Base-by-base conservation (phyloP, 805 yeast species). In the Maudiozyma serrabonitensis region DNA sequence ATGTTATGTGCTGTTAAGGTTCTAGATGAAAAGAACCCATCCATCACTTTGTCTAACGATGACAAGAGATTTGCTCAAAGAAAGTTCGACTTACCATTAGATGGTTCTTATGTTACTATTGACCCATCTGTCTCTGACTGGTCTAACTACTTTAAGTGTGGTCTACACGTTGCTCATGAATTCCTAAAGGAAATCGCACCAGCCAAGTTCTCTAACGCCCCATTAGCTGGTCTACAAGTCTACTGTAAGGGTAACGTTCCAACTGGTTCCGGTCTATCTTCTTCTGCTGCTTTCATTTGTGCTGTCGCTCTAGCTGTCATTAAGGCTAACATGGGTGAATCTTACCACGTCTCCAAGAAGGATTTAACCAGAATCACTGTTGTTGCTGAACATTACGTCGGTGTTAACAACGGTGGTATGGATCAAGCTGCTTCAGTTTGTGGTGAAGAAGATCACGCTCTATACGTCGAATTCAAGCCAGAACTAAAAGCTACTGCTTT, bases 331-430 rank as follows among this genome's bases (percentile, higher is more conserved):
- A 76, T 76, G n/a, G 64, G 73, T 23, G 49, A 56, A 2, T 50
- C 50, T 39, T 61, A 54, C 46, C 51, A 57, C 9, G 64, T 81
- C 38, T 53, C 76, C 48, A 80, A 80, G 58, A 61, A 72, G 15
- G 80, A 74, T 50, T 69, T 83, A 51, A 79, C 83, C 18, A 64
- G 68, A 48, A 78, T 82, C 46, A 80, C 88, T 6, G 81, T 79
- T 41, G 78, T 76, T 5, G 78, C 82, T 39, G 89, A 83, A 60
- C 86, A 82, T 64, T 78, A 78, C 48, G 79, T 83, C 37, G 89
- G 89, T 35, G 84, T 83, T 47, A 82, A 80, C 61, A 79, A 82
- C 35, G 90, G 89, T n/a, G 88, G 89, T 39, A 78, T 83, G 84
- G 89, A 83, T 61, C 89, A 83, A 66, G 75, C 83, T 45, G 89